Percentiles rank a stretch among this genome's conserved stretches.
Conservation (phyloP, 2,329 filamentous ascomycete genomes). For the Periconia sp. region DNA sequence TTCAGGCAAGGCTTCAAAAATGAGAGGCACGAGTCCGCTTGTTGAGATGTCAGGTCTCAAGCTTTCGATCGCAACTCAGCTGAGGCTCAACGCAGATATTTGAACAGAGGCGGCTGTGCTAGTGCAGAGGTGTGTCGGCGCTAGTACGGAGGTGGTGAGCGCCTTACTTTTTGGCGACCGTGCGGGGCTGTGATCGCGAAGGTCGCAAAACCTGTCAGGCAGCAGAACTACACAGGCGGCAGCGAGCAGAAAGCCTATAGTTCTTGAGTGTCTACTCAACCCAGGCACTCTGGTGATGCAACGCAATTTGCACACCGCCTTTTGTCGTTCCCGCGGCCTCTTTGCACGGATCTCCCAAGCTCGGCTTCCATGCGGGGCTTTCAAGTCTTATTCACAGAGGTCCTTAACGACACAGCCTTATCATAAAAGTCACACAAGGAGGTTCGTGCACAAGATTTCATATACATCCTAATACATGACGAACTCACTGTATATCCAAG, state of each 20-base stretch:
- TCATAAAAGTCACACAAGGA: neutral
- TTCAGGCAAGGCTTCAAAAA: neutral
- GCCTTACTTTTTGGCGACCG: too few relatives aligned
- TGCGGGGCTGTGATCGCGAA: neutral
- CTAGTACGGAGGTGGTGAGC: too few relatives aligned
- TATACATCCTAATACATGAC: neutral
- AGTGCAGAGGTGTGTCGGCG: too few relatives aligned
- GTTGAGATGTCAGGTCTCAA: neutral
- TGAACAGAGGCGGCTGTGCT: too few relatives aligned
- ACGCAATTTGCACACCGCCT: neutral
- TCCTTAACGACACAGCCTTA: too few relatives aligned
- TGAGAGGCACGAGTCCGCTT: neutral
- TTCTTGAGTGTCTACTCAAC: neutral
- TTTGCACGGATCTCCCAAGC: neutral
- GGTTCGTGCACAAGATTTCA: slow-evolving; percentile 1
- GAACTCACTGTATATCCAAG: neutral
- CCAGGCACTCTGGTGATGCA: neutral
- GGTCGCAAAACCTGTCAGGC: neutral
- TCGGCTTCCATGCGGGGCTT: neutral
- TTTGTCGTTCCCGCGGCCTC: neutral
- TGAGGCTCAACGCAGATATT: neutral
- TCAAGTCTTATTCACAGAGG: neutral
- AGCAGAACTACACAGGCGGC: neutral
- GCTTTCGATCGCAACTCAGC: neutral
- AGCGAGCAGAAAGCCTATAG: neutral